Conservation (phyloP, 352 stramenopile genomes). For the Phytophthora megakarya region DNA sequence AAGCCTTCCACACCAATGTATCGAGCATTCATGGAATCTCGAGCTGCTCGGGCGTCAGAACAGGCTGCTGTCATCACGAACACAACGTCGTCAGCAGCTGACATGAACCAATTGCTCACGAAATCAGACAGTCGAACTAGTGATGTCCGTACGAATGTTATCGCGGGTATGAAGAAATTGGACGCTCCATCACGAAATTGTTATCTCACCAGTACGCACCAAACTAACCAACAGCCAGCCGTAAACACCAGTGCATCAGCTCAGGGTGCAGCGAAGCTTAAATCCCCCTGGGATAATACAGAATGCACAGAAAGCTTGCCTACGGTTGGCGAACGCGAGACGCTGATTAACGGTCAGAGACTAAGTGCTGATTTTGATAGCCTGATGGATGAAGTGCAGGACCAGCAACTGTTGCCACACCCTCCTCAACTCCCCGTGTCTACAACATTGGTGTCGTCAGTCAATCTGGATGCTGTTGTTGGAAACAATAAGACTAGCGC, state of each 20-base stretch:
- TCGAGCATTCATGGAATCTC: slow-evolving; percentile 27
- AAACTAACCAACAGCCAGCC: background rate
- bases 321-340: background rate
- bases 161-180: slow-evolving; percentile 16
- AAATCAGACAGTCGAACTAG: background rate
- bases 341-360: background rate
- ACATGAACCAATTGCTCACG: background rate
- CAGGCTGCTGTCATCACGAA: slow-evolving; percentile 9
- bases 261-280: slow-evolving; percentile 1
- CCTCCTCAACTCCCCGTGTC: background rate
- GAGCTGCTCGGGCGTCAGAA: slow-evolving; percentile 22
- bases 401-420: background rate
- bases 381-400: background rate
- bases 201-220: background rate
- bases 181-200: background rate
- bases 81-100: background rate
- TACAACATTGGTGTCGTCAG: background rate
- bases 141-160: background rate
- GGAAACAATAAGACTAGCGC: background rate
- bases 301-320: background rate
- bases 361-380: background rate
- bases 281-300: background rate
- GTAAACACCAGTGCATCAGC: background rate
- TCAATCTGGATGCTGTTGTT: background rate
- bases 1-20: slow-evolving; percentile 24